A percentile compares a stretch with the other conserved stretches of the same genome.
These are phyloP conservation scores for Aspergillus japonicus DNA, from an alignment of 2,329 filamentous ascomycete genomes.

Conservation along the genomic window DNA sequence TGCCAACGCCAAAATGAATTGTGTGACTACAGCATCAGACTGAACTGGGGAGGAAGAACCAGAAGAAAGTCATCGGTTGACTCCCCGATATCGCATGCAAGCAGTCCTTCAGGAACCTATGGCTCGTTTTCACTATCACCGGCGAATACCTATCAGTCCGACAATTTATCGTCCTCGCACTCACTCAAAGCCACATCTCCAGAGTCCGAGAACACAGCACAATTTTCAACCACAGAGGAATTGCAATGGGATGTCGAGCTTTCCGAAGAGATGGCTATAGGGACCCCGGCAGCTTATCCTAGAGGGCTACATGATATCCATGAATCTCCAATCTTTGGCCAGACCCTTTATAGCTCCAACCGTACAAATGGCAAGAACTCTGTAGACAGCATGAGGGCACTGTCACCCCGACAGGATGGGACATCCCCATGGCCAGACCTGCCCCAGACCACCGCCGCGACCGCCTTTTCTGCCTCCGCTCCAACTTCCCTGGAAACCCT, in stretches of 20 bases:
- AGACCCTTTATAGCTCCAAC: constrained; percentile 17
- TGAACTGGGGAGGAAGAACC: constrained; percentile 76
- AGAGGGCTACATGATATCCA: constrained; percentile 24
- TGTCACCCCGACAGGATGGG: constrained; percentile 17
- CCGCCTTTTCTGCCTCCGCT: constrained; percentile 20
- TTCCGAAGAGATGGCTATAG: constrained; percentile 15
- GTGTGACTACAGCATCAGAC: constrained; percentile 77
- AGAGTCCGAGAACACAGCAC: constrained; percentile 8
- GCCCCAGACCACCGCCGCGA: constrained; percentile 15
- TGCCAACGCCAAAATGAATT: constrained; percentile 69
- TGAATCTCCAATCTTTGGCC: constrained; percentile 20
- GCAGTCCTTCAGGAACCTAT: constrained; percentile 20
- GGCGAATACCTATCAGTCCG: constrained; percentile 8
- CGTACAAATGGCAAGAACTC: constrained; percentile 19
- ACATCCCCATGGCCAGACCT: constrained; percentile 24
- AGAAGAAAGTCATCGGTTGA: constrained; percentile 55
- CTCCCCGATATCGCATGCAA: constrained; percentile 31
- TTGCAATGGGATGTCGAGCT: constrained; percentile 17
- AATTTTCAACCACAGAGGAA: constrained; percentile 8
- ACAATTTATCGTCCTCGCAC: constrained; percentile 3
- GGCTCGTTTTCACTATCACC: constrained; percentile 17
- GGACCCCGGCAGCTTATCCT: constrained; percentile 19
- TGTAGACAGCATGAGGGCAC: constrained; percentile 22
- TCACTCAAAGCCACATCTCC: constrained; percentile 5
- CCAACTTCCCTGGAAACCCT: constrained; percentile 16